Evolutionary conservation across 2,329 filamentous ascomycete genomes (phyloP), one percentile per base, ranked within the genome.

Genomic region (Penicillium sp.): DNA sequence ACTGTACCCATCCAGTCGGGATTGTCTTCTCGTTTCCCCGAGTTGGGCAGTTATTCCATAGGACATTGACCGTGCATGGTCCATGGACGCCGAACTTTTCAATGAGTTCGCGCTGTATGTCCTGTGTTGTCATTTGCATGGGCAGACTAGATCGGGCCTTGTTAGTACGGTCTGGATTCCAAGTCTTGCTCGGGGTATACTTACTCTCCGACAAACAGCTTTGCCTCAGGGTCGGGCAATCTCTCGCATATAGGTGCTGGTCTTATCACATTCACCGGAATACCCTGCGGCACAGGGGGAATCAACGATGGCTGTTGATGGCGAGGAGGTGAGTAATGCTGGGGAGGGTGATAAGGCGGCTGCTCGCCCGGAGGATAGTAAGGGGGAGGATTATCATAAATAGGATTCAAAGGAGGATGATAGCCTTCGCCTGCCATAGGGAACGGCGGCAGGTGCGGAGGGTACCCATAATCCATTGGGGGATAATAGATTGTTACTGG

Each of bases 201-300:
- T 55, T 42, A 55, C 52, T 55, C 52, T 55, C 52, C 52, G 21
- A 48, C n/a, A 24, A 55, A 55, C n/a, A 55, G 45, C 45, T 55
- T 55, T 26, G 52, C 52, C 21, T 55, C 52, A 12, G 52, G 52
- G 47, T 55, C 52, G 6, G 35, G 23, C 9, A 47, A n/a, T 28
- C 12, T 16, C 16, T 45, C 16, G 42, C 12, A 45, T 45, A n/a
- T 16, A 3, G 20, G 12, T 16, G 12, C 14, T 35, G 16, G 30
- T 35, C 12, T 14, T 35, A 14, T 14, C 30, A 35, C 16, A 16
- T 35, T 35, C 30, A 35, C 6, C 16, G 5, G 30, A 35, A 35
- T 11, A 16, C 30, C 30, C 30, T 35, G 30, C 30, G 16, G 30
- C 3, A 35, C 14, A 35, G 30, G 30, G 30, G 30, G 11, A 11